Conservation (phyloP, 352 stramenopile genomes). For the Phytophthora sp. region DNA sequence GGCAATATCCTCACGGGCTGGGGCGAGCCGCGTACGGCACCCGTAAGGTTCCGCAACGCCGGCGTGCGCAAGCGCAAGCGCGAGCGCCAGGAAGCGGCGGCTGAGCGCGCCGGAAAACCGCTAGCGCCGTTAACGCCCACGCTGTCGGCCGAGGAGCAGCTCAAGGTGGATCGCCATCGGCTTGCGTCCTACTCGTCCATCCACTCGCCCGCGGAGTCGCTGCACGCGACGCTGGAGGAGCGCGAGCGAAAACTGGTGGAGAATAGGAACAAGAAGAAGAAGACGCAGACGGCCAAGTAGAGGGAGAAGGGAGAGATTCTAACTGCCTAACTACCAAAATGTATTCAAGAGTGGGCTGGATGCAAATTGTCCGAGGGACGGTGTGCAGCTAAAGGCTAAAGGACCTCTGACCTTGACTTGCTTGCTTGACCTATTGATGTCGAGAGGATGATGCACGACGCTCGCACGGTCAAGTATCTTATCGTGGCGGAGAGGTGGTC, state of each 20-base stretch:
- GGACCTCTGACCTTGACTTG: no score
- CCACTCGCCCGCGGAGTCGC: conserved; percentile 63
- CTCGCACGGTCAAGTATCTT: not conserved
- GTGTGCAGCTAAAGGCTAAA: no score
- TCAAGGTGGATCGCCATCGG: conserved; percentile 69
- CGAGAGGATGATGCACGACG: conserved; percentile 35
- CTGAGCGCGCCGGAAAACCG: conserved; percentile 25
- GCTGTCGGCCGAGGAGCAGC: conserved; percentile 54
- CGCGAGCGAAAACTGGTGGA: conserved; percentile 35
- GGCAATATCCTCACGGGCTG: conserved; percentile 79
- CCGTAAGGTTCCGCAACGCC: conserved; percentile 74
- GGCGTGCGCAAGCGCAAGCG: conserved; percentile 66
- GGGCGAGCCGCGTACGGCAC: conserved; percentile 66
- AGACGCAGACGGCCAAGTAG: conserved; percentile 26
- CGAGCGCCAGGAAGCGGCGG: conserved; percentile 51
- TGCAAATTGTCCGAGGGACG: conserved; percentile 17
- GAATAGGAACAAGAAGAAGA: conserved; percentile 43
- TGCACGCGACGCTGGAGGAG: conserved; percentile 39
- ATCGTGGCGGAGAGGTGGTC: no score
- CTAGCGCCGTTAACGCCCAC: conserved; percentile 6
- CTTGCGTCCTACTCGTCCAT: conserved; percentile 75
- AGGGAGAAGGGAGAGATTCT: conserved; percentile 3
- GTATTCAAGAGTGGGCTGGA: conserved; percentile 34
- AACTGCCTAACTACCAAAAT: conserved; percentile 31
- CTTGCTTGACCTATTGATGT: conserved; percentile 7